These are phyloP conservation scores for Citrullus colocynthis DNA, from an alignment of 306 rosid species.

Conservation along the genomic window DNA sequence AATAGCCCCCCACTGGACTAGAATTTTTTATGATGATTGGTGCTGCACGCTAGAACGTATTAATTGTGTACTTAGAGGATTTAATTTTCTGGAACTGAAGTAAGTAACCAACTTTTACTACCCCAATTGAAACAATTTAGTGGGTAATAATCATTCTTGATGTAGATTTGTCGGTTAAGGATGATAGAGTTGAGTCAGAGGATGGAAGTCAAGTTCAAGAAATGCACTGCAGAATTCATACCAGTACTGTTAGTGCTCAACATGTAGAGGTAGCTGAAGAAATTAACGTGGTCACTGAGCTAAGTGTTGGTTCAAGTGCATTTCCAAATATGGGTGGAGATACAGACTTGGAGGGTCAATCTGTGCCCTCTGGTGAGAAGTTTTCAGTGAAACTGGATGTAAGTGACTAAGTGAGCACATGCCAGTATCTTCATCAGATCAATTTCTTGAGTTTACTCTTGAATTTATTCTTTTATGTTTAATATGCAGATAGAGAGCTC, in stretches of 20 bases:
- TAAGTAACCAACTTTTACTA: background rate
- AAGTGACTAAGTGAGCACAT: constrained; percentile 20
- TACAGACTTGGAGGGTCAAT: constrained; percentile 28
- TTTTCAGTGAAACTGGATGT: constrained; percentile 60
- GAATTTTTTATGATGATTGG: background rate
- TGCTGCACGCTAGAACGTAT: background rate
- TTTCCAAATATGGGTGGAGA: constrained; percentile 16
- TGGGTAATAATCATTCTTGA: background rate
- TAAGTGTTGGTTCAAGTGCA: constrained; percentile 18
- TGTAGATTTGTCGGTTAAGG: constrained; percentile 19
- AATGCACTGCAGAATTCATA: constrained; percentile 20
- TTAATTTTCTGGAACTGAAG: background rate
- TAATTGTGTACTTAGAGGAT: background rate
- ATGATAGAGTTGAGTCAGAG: constrained; percentile 20
- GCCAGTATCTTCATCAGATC: background rate
- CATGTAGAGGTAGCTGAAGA: constrained; percentile 20
- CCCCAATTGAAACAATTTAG: background rate
- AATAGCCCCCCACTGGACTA: background rate
- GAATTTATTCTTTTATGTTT: constrained; percentile 13
- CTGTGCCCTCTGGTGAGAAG: constrained; percentile 28
- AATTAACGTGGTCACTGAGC: constrained; percentile 22
- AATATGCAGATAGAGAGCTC: constrained; percentile 76
- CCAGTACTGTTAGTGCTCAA: constrained; percentile 23
- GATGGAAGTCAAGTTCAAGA: constrained; percentile 25
- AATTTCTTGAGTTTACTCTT: background rate